These are phyloP conservation scores for Saprolegnia parasitica DNA, from an alignment of 352 stramenopile species.

Conservation along the genomic window DNA sequence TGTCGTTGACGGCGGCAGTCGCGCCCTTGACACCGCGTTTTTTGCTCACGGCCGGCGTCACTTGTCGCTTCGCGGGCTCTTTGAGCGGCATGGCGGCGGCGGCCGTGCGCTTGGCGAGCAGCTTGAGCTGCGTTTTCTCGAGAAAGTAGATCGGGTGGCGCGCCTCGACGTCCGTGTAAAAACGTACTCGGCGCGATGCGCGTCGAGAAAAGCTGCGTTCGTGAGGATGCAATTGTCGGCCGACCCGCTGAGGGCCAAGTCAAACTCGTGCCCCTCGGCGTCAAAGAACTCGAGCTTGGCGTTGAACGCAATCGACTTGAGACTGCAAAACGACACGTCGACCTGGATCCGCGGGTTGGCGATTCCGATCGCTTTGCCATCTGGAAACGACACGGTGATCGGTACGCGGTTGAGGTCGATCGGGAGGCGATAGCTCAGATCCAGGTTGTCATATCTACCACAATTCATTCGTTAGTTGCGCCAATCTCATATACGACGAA, in stretches of 20 bases:
- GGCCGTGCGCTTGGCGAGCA: slow-evolving; percentile 17
- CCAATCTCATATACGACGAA: too few species aligned
- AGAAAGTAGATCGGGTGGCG: slow-evolving; percentile 32
- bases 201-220: slow-evolving; percentile 80
- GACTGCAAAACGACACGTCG: slow-evolving; percentile 76
- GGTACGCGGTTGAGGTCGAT: slow-evolving; percentile 72
- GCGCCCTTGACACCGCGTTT: slow-evolving; percentile 3
- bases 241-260: slow-evolving; percentile 76
- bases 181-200: slow-evolving; percentile 36
- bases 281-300: slow-evolving; percentile 92
- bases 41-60: neutral
- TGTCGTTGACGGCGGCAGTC: neutral
- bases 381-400: slow-evolving; percentile 83
- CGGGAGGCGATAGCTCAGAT: slow-evolving; percentile 77
- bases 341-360: slow-evolving; percentile 74
- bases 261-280: slow-evolving; percentile 80
- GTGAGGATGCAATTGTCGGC: slow-evolving; percentile 91
- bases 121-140: slow-evolving; percentile 30
- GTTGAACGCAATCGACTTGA: slow-evolving; percentile 87
- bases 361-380: slow-evolving; percentile 83
- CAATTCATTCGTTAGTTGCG: too few species aligned
- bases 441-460: slow-evolving; percentile 84
- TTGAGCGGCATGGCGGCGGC: neutral
- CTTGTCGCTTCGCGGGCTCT: neutral
- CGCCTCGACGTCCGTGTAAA: slow-evolving; percentile 26